These are phyloP conservation scores for Globisporangium solare DNA, from an alignment of 352 stramenopile species.

Conservation along the genomic window DNA sequence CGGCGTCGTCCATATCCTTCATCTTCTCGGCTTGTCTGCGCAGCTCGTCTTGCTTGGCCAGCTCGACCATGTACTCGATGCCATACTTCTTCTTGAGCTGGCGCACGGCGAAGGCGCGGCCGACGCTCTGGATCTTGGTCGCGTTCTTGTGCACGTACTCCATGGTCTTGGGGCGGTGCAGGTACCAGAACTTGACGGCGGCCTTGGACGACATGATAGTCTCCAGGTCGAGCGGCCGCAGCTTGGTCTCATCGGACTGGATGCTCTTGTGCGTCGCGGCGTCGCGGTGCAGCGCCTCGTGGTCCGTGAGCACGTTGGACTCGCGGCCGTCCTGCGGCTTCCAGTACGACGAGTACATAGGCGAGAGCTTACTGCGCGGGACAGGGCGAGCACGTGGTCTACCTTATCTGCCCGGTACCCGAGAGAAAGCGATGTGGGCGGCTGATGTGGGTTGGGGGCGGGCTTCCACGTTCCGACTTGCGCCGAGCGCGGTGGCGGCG, in stretches of 20 bases:
- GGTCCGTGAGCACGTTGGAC: constrained; percentile 72
- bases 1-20: constrained; percentile 57
- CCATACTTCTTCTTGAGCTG: constrained; percentile 70
- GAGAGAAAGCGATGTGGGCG: neutral
- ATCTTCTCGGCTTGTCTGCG: constrained; percentile 59
- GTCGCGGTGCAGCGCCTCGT: constrained; percentile 81
- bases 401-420: neutral
- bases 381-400: no score
- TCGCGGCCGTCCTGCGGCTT: constrained; percentile 68
- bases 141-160: constrained; percentile 87
- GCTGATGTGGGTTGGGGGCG: neutral
- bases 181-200: constrained; percentile 88
- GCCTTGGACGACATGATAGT: constrained; percentile 86
- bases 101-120: constrained; percentile 72
- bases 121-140: constrained; percentile 81
- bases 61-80: constrained; percentile 74
- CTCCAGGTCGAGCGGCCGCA: constrained; percentile 79
- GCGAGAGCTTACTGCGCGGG: neutral
- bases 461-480: neutral
- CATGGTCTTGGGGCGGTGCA: constrained; percentile 87
- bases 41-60: constrained; percentile 60
- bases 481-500: neutral
- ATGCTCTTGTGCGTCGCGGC: constrained; percentile 67
- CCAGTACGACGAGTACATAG: constrained; percentile 88
- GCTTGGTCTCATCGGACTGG: constrained; percentile 75